A percentile compares a stretch with the other conserved stretches of the same genome.
Evolutionary conservation across 352 stramenopile species (phyloP).

Genomic region (Phytophthora pluvialis): DNA sequence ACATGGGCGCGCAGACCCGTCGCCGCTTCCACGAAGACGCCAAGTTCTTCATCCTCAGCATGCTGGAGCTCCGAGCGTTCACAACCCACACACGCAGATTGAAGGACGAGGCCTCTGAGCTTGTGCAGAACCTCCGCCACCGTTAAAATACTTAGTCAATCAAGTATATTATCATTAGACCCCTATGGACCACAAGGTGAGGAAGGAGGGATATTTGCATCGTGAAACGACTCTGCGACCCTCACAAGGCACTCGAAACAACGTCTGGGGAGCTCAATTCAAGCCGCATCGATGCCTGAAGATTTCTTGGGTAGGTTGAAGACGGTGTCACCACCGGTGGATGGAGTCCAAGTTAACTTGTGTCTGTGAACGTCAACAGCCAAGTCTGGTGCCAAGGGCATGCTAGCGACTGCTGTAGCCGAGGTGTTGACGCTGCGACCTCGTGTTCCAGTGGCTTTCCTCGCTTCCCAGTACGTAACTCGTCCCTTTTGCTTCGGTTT

Average conservation of each 20-base stretch:
- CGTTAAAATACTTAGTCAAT: slow-evolving; percentile 22
- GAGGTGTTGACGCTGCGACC: slow-evolving; percentile 30
- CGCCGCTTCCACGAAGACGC: slow-evolving; percentile 57
- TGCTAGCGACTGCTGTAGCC: slow-evolving; percentile 26
- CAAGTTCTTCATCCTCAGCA: slow-evolving; percentile 52
- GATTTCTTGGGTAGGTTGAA: slow-evolving; percentile 18
- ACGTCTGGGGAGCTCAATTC: not conserved
- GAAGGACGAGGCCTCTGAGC: not conserved
- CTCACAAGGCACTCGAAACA: not conserved
- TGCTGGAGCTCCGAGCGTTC: slow-evolving; percentile 46
- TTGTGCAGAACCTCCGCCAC: slow-evolving; percentile 18
- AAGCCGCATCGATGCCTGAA: slow-evolving; percentile 8
- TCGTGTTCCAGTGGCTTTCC: slow-evolving; percentile 27
- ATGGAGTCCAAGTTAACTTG: not conserved
- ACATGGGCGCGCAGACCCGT: slow-evolving; percentile 31
- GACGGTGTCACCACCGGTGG: not conserved
- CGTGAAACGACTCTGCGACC: not conserved
- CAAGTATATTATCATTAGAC: slow-evolving; percentile 14
- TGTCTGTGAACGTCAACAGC: slow-evolving; percentile 2
- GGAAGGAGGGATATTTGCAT: not conserved
- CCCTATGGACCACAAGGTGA: no score
- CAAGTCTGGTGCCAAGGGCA: slow-evolving; percentile 33
- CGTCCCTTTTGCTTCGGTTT: no score
- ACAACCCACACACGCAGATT: slow-evolving; percentile 11
- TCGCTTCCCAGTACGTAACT: slow-evolving; percentile 30